Evolutionary conservation across 2,329 filamentous ascomycete genomes (phyloP).

Genomic region (Monosporascus sp.): DNA sequence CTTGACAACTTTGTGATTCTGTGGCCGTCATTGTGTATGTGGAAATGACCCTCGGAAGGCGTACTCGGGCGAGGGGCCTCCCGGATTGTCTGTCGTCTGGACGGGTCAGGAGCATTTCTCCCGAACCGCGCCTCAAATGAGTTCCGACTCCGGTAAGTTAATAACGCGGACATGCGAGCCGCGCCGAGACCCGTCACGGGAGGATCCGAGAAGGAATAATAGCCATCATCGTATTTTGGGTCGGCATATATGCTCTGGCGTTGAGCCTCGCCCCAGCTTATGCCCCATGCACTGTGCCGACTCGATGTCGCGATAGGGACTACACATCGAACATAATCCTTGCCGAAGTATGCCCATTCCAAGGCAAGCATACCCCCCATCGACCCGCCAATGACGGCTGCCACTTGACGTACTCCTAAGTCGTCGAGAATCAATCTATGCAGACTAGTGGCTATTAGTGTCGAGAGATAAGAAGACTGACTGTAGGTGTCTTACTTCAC

Average conservation of each 20-base stretch:
- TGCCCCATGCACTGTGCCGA: slow-evolving; percentile 82
- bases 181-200: slow-evolving; percentile 83
- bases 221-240: slow-evolving; percentile 96
- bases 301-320: slow-evolving; percentile 83
- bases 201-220: slow-evolving; percentile 83
- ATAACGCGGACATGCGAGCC: slow-evolving; percentile 90
- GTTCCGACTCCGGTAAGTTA: slow-evolving; percentile 94
- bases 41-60: slow-evolving; percentile 67
- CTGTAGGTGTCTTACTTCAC: slow-evolving; percentile 62
- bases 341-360: slow-evolving; percentile 88
- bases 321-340: slow-evolving; percentile 73
- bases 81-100: slow-evolving; percentile 76
- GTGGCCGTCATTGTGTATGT: slow-evolving; percentile 80
- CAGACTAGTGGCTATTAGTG: slow-evolving; percentile 43
- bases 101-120: slow-evolving; percentile 82
- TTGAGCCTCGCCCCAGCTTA: slow-evolving; percentile 86
- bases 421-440: slow-evolving; percentile 78
- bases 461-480: slow-evolving; percentile 1
- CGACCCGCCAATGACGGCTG: slow-evolving; percentile 75
- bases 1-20: slow-evolving; percentile 53
- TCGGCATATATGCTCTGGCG: slow-evolving; percentile 94
- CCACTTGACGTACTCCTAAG: slow-evolving; percentile 71
- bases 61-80: slow-evolving; percentile 55
- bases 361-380: slow-evolving; percentile 89
- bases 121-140: slow-evolving; percentile 96